Evolutionary conservation across 306 rosid genomes (phyloP).

Genomic region (Corylus avellana): DNA sequence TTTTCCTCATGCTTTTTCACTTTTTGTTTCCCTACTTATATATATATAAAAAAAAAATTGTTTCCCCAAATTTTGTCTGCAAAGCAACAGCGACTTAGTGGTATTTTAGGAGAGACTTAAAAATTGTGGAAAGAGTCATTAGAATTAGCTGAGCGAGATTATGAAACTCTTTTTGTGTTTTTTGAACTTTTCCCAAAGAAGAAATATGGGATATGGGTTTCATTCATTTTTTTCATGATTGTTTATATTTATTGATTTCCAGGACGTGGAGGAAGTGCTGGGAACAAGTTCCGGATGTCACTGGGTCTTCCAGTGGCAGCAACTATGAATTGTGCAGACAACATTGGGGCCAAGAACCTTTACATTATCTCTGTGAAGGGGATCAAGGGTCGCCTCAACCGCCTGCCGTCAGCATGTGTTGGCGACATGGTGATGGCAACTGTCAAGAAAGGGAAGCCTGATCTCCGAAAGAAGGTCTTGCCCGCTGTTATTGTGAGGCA

Average conservation of each 20-base stretch:
- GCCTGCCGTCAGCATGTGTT: slow-evolving; percentile 89
- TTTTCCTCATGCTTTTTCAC: too few relatives aligned
- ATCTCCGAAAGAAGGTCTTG: slow-evolving; percentile 87
- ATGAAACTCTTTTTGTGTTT: not conserved
- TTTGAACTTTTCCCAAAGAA: too few relatives aligned
- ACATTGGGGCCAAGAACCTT: slow-evolving; percentile 88
- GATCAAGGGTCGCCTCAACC: slow-evolving; percentile 81
- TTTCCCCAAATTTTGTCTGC: not conserved
- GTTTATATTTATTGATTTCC: not conserved
- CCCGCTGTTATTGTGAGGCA: slow-evolving; percentile 94
- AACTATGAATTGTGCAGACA: slow-evolving; percentile 89
- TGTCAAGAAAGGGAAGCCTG: slow-evolving; percentile 90
- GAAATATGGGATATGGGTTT: not conserved
- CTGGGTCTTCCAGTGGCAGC: slow-evolving; percentile 98
- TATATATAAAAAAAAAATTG: too few relatives aligned
- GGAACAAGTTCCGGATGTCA: slow-evolving; percentile 92
- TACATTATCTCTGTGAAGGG: slow-evolving; percentile 91
- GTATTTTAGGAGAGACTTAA: too few relatives aligned
- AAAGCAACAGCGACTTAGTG: not conserved
- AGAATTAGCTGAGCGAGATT: too few relatives aligned
- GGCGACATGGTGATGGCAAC: slow-evolving; percentile 99
- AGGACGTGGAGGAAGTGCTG: slow-evolving; percentile 91
- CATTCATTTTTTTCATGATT: not conserved
- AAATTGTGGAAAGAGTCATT: too few relatives aligned
- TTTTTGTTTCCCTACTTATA: too few relatives aligned